Base-by-base conservation (phyloP, 2,329 filamentous ascomycete genomes). In the Alternaria viburni region DNA sequence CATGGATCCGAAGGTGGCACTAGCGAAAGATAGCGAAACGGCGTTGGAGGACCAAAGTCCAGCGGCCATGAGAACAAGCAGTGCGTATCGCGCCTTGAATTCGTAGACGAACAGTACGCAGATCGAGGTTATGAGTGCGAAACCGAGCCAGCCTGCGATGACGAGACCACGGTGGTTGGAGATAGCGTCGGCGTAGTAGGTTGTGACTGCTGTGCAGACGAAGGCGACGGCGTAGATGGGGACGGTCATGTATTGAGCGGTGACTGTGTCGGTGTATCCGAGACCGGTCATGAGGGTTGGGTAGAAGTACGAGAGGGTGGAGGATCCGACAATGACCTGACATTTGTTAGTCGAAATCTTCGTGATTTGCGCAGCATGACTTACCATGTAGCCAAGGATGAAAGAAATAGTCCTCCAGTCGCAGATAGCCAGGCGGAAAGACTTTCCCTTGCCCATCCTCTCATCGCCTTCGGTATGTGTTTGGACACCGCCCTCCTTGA, bases 161-260 rank as follows among this genome's bases (percentile, higher is more conserved):
- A 87, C 81, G 6, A 84, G 62, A 2, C 85, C 85, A 44, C 86
- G 81, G 70, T 82, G 80, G 10, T 75, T 67, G 1, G 83, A 81
- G 30, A 82, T 77, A 28, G 79, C 80, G 69, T 88, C 86, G 47
- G 81, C 81, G 67, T 84, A 81, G 72, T 82, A 83, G 4, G 84
- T 83, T 1, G 82, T 84, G 44, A 83, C 67, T 8, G 74, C 77
- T 1, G 83, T 84, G 63, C 80, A 83, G 55, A 87, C 79, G 56
- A 88, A 87, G 0, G 85, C 84, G 3, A 83, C 82, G 3, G 77
- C 82, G 68, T 86, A 88, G 59, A 88, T 87, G 19, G 85, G 85
- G 3, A 86, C 79, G 3, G 76, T 78, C 83, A 86, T 86, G 76
- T 86, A 86, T 62, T 86, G 85, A 0, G 84, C 83, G 46, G 75